Conservation (phyloP, 2,329 filamentous ascomycete genomes). For the Fusarium sp. region DNA sequence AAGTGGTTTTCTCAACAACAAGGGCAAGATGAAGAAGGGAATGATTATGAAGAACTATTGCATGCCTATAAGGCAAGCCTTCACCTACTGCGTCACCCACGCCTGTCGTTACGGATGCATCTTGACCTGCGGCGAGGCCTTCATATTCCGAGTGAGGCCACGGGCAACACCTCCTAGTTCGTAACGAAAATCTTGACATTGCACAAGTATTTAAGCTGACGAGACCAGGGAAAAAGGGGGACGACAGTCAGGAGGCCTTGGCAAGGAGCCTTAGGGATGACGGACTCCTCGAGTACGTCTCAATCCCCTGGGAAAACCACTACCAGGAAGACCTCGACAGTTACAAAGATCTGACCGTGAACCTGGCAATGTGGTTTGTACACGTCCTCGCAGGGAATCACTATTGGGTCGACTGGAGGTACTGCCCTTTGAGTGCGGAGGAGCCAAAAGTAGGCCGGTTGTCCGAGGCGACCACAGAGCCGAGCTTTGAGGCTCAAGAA, state of each 20-base stretch:
- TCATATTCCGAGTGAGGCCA: conserved; percentile 19
- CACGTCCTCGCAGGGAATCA: conserved; percentile 26
- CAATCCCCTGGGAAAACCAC: conserved; percentile 29
- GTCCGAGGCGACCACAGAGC: neutral
- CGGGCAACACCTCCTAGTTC: neutral
- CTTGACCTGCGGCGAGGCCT: conserved; percentile 28
- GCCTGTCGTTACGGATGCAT: conserved; percentile 32
- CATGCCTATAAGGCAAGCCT: conserved; percentile 28
- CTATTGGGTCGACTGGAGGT: conserved; percentile 20
- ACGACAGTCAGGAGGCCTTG: neutral
- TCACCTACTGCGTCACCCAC: conserved; percentile 23
- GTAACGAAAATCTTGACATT: neutral
- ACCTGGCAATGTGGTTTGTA: conserved; percentile 31
- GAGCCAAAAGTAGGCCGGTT: neutral
- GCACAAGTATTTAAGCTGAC: neutral
- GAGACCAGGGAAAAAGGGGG: neutral
- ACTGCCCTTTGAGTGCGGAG: conserved; percentile 4
- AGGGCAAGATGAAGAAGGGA: conserved; percentile 2
- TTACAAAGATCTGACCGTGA: conserved; percentile 15
- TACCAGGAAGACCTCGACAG: neutral
- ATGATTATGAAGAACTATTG: neutral
- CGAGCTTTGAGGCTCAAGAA: neutral
- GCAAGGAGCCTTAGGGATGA: neutral
- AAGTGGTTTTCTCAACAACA: conserved; percentile 9
- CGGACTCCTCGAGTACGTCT: conserved; percentile 28